A percentile compares a stretch with the other conserved stretches of the same genome.
Evolutionary conservation across 2,329 filamentous ascomycete genomes (phyloP).

Genomic region (Aureobasidium sp.): DNA sequence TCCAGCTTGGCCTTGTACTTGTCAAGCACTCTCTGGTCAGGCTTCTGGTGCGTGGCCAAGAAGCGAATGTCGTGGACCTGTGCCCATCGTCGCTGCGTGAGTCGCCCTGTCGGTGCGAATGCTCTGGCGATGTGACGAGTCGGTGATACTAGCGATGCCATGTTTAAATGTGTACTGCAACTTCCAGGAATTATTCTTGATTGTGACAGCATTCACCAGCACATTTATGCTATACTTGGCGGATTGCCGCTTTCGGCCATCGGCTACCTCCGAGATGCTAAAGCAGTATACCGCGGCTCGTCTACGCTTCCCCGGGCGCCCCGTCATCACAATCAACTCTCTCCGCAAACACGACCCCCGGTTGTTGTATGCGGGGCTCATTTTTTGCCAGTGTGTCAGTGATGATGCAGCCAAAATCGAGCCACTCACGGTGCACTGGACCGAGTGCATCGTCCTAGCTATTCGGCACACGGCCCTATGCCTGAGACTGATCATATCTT

Average conservation of each 20-base stretch:
- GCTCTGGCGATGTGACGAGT: not conserved
- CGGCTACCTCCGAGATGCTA: not conserved
- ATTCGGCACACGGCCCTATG: not conserved
- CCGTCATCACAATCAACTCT: not conserved
- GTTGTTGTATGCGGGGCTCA: not conserved
- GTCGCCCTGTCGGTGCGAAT: constrained; percentile 3
- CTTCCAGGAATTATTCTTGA: not conserved
- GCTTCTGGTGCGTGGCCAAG: constrained; percentile 66
- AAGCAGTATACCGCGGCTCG: not conserved
- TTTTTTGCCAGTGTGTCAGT: not conserved
- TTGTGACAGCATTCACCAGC: not conserved
- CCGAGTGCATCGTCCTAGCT: not conserved
- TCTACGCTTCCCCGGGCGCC: not conserved
- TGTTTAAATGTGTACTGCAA: not conserved
- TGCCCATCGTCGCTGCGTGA: constrained; percentile 70
- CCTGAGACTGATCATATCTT: not conserved
- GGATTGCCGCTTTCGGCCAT: not conserved
- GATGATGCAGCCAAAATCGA: not conserved
- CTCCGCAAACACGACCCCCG: not conserved
- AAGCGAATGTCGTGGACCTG: constrained; percentile 89
- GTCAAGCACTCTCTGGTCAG: constrained; percentile 57
- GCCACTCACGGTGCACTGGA: not conserved
- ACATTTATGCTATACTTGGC: constrained; percentile 4
- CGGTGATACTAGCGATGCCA: constrained; percentile 7
- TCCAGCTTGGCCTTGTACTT: constrained; percentile 84